phyloP scores from a whole-genome alignment of 768 basidiomycete genomes.

The Serendipita sp. region DNA sequence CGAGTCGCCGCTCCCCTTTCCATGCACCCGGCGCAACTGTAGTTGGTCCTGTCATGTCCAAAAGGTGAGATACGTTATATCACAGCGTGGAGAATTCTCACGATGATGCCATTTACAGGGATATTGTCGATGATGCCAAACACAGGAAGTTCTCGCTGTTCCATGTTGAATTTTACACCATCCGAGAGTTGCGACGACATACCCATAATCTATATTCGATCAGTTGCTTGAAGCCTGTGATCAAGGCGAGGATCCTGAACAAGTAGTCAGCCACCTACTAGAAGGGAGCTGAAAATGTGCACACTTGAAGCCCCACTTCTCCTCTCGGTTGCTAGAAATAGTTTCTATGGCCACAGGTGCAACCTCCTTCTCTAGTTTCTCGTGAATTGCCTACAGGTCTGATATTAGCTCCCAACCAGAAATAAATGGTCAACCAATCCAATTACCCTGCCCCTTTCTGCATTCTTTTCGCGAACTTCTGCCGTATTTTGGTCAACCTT shows the following conservation, averaged over 20 bases:
- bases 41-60: not conserved
- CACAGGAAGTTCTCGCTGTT: conserved; percentile 1
- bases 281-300: not conserved
- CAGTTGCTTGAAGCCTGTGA: not conserved
- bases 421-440: not conserved
- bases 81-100: not conserved
- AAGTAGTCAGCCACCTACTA: not conserved
- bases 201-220: not conserved
- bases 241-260: not conserved
- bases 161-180: not conserved
- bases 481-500: not conserved
- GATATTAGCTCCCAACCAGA: not conserved
- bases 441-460: not conserved
- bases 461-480: not conserved
- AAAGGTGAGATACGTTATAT: not conserved
- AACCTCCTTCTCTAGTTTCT: not conserved
- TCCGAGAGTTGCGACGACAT: not conserved
- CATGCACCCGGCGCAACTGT: not conserved
- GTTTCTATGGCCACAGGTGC: not conserved
- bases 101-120: not conserved
- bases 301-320: not conserved
- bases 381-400: not conserved
- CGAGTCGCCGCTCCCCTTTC: not conserved
- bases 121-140: not conserved
- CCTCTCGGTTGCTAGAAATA: not conserved